Percentiles rank a stretch among this genome's conserved stretches.
Evolutionary conservation across 441 rosid genomes (phyloP).

Genomic region (Dalechampia spathulata): DNA sequence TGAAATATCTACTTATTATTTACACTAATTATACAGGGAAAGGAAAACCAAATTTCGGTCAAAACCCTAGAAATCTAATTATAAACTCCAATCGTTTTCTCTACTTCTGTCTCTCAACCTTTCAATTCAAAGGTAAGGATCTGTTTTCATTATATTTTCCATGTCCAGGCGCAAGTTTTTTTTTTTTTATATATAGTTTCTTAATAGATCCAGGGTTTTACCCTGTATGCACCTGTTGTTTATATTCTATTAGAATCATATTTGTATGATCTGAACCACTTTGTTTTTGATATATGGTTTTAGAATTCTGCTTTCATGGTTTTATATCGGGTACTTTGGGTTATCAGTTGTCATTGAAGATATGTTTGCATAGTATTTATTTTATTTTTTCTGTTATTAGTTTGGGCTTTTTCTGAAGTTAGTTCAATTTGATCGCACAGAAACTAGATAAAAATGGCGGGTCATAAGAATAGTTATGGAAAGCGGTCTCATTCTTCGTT

Average conservation of each 20-base stretch:
- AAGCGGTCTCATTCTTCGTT: constrained; percentile 64
- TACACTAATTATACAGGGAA: neutral
- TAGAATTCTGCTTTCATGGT: neutral
- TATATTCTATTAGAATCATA: neutral
- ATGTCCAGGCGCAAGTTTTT: too few relatives aligned
- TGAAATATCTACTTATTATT: neutral
- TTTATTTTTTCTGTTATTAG: too few relatives aligned
- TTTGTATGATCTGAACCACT: neutral
- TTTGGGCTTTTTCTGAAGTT: neutral
- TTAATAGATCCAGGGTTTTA: too few relatives aligned
- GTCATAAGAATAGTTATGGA: constrained; percentile 76
- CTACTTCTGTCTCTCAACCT: too few relatives aligned
- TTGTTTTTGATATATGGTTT: neutral
- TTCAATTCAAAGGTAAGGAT: too few relatives aligned
- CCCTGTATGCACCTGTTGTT: too few relatives aligned
- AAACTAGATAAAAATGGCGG: constrained; percentile 36
- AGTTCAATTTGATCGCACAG: constrained; percentile 14
- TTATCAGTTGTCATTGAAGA: too few relatives aligned
- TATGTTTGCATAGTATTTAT: too few relatives aligned
- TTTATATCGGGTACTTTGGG: neutral
- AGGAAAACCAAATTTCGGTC: constrained; percentile 12
- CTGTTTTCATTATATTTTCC: too few relatives aligned
- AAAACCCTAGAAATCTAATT: constrained; percentile 30
- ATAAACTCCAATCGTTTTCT: too few relatives aligned
- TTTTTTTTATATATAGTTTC: too few relatives aligned